Base-by-base conservation (phyloP, 257 asterid species). In the Gentiana macrophylla region DNA sequence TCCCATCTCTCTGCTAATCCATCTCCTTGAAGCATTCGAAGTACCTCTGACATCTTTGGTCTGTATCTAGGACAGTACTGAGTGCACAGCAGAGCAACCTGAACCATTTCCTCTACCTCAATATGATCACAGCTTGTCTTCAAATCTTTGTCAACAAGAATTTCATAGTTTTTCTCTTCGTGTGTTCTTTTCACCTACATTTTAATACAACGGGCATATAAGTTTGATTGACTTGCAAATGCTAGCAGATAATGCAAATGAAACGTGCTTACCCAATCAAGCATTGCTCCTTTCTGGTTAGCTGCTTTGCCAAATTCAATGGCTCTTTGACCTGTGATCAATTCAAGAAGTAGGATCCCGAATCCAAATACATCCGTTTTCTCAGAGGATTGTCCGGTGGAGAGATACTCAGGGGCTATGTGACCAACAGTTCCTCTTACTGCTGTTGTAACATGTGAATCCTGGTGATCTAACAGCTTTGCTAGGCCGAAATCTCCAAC, bases 361-460 rank as follows among this genome's bases (percentile, higher is more conserved):
- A 88, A 88, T 59, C 99, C 97, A n/a, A 88, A 92, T 5, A 92
- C 99, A 43, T 92, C 99, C 0, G 99, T 92, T 70, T 92, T 92
- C 74, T 88, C 99, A 1, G 99, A 92, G 8, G 99, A 92, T 49
- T 92, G 99, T 5, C 99, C 99, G 0, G 99, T 92, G 33, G 98
- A 92, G 24, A 92, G 83, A 70, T 92, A 92, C 53, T 92, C 98
- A 0, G 98, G 98, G 35, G 98, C 98, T 34, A 92, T 92, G 64
- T 92, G 99, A 4, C 99, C 99, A 47, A 85, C 99, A 2, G 99
- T 92, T 59, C 99, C 99, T 36, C 99, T 84, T 1, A 92, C 97
- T 50, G 99, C 99, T 0, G 99, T 92, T 6, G 99, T 88, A 48
- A 92, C 99, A 37, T 92, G 99, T 0, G 99, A 79, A 61, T 88